phyloP scores from a whole-genome alignment of 1,284 basidiomycete species.

The Cutaneotrichosporon sp. region DNA sequence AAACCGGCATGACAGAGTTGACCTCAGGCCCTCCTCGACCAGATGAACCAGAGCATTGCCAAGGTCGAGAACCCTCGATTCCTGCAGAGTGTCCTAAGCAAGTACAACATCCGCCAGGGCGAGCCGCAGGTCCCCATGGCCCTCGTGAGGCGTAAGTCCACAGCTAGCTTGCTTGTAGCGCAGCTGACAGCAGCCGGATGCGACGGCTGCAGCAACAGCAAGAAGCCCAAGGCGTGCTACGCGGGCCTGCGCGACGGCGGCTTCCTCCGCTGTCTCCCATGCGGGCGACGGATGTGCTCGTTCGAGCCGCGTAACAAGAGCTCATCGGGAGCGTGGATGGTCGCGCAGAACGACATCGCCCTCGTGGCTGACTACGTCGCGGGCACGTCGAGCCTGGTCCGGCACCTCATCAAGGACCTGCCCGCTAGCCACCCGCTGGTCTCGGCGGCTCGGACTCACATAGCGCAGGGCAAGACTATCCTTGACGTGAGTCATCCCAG shows the following conservation, averaged over 20 bases:
- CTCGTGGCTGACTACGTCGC: conserved; percentile 7
- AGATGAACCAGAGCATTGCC: conserved; percentile 5
- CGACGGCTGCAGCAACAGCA: background rate
- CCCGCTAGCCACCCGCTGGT: conserved; percentile 4
- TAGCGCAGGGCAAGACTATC: conserved; percentile 8
- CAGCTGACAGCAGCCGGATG: conserved; percentile 3
- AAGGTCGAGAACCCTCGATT: conserved; percentile 9
- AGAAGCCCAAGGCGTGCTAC: conserved; percentile 1
- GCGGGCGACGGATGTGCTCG: conserved; percentile 5
- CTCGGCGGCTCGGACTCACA: background rate
- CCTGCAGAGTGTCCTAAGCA: background rate
- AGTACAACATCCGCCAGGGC: background rate
- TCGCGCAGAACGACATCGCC: conserved; percentile 6
- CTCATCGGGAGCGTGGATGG: conserved; percentile 9
- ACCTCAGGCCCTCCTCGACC: conserved; percentile 2
- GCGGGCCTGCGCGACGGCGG: conserved; percentile 2
- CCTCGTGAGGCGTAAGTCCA: background rate
- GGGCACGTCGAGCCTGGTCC: conserved; percentile 1
- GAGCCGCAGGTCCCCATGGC: conserved; percentile 1
- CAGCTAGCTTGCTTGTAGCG: background rate
- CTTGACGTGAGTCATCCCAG: background rate
- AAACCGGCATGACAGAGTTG: background rate
- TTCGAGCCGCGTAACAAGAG: conserved; percentile 8
- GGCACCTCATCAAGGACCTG: conserved; percentile 2
- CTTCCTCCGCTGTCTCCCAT: conserved; percentile 6